Conservation (phyloP, 345 rosid species). For the Sonneratia alba region DNA sequence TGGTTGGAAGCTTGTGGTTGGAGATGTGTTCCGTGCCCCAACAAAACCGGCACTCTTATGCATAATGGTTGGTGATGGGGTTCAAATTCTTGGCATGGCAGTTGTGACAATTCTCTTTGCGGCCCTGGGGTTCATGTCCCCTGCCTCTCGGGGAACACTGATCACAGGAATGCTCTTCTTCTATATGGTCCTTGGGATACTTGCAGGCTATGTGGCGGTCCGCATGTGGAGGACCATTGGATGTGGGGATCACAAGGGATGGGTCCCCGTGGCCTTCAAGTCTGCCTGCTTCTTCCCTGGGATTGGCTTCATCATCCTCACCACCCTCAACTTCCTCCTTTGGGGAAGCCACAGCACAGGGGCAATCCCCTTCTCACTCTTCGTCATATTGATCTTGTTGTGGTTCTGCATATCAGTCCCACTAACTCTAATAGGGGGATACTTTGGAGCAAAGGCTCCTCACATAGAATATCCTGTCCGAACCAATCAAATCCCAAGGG, state of each 20-base stretch:
- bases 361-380: constrained; percentile 21
- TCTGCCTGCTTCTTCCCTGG: constrained; percentile 21
- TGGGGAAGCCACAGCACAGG: constrained; percentile 25
- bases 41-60: constrained; percentile 10
- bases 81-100: constrained; percentile 22
- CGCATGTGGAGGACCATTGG: constrained; percentile 20
- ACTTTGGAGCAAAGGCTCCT: constrained; percentile 22
- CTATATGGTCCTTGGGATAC: constrained; percentile 20
- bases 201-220: constrained; percentile 21
- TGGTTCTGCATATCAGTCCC: constrained; percentile 27
- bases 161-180: constrained; percentile 23
- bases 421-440: constrained; percentile 21
- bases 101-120: constrained; percentile 20
- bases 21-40: constrained; percentile 21
- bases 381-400: constrained; percentile 17
- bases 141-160: constrained; percentile 22
- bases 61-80: constrained; percentile 21
- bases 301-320: constrained; percentile 17
- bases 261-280: constrained; percentile 21
- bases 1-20: constrained; percentile 38
- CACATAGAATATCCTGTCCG: constrained; percentile 19
- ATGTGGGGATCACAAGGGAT: constrained; percentile 18
- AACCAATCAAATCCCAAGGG: constrained; percentile 21
- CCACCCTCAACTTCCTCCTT: constrained; percentile 16
- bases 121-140: constrained; percentile 19